Evolutionary conservation across 2,329 filamentous ascomycete genomes (phyloP), one percentile per base, ranked within the genome.

Genomic region (Chaetomiaceae sp.): DNA sequence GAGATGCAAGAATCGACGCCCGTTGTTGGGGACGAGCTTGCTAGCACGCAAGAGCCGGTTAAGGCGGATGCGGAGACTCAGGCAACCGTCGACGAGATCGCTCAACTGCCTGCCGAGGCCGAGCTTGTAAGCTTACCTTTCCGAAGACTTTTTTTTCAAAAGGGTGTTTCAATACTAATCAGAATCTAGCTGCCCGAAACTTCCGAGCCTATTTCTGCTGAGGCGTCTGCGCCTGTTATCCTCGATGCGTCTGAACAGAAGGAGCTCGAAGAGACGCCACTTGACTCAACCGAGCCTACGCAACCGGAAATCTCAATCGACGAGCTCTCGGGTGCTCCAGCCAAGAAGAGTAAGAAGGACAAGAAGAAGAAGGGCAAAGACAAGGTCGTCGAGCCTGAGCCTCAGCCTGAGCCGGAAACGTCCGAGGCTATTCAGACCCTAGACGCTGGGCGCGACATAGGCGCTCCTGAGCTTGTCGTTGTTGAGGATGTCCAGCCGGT

Each of bases 261-360:
- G 16, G 44, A 32, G 14, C 23, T 23, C 11, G 23, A 38, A 27
- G 32, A 44, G 16, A 32, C 21, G n/a, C 11, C 21, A 13, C 14
- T 25, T 2, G 33, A 34, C 4, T 5, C 40, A 5, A 10, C 23
- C 4, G 48, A 49, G 20, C 11, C 41, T 25, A 11, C 16, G 11
- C 52, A 50, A 20, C 51, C 44, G 13, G 54, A 54, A 16, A 21
- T 45, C 6, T 32, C 23, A 10, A n/a, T 48, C 18, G 60, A 60
- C n/a, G 63, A 66, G 46, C 50, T 57, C 54, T 54, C 51, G 53
- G 61, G 59, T 36, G 51, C 53, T 36, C 51, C 51, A 5, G 60
- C 57, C 20, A 66, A 66, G 54, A 70, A 68, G 50, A 61, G 63
- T 49, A 71, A 71, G 32, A 62, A 69, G 58, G 67, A 63, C 33